Conservation (phyloP, 805 yeast genomes). For the Candida endomychidarum region DNA sequence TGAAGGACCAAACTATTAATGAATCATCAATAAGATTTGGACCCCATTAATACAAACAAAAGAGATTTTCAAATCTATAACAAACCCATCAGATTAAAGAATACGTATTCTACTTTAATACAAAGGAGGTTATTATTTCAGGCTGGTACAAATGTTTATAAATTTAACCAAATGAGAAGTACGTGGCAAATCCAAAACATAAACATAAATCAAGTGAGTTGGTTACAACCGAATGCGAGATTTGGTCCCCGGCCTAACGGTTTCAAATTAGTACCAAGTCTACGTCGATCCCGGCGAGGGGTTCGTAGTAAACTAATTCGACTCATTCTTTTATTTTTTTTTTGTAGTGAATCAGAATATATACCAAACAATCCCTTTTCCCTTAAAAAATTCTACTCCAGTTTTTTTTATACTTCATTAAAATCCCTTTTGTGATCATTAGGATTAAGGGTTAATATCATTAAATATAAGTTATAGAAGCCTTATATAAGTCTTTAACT, state of each 20-base stretch:
- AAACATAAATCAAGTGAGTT: constrained; percentile 8
- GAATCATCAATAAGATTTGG: no score
- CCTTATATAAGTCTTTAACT: not conserved
- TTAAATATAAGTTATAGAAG: not conserved
- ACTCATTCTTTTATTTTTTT: not conserved
- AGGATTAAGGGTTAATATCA: not conserved
- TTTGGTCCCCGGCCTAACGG: not conserved
- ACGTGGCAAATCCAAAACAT: constrained; percentile 5
- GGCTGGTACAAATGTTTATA: constrained; percentile 3
- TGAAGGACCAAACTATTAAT: not conserved
- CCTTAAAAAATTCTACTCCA: constrained; percentile 3
- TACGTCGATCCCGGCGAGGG: not conserved
- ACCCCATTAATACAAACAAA: no score
- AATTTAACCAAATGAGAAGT: constrained; percentile 5
- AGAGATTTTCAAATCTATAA: no score
- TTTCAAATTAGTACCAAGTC: not conserved
- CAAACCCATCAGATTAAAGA: constrained; percentile 2
- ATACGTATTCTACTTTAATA: no score
- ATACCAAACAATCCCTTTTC: constrained; percentile 8
- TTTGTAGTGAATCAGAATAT: constrained; percentile 8
- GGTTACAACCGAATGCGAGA: constrained; percentile 7
- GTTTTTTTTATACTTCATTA: constrained; percentile 1
- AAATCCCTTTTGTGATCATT: constrained; percentile 5
- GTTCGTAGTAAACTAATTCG: not conserved
- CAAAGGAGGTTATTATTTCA: constrained; percentile 1